Base-by-base conservation (phyloP, 441 rosid genomes). In the Euphorbia schlechtendalii region DNA sequence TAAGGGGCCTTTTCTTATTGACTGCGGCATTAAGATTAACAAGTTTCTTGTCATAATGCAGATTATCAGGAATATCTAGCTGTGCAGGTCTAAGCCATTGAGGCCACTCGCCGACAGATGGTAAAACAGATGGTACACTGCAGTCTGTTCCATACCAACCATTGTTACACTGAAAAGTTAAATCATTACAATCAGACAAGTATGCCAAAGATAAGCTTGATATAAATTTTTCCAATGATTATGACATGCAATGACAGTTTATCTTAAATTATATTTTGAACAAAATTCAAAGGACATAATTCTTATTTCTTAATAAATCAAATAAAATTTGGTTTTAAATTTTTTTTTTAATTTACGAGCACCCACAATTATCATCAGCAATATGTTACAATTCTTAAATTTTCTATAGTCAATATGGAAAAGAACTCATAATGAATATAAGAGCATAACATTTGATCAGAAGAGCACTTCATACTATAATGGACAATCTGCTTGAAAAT, bases 61-160 rank as follows among this genome's bases (percentile, higher is more conserved):
- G 67, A 66, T 68, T 77, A 49, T 78, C 66, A 48, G 95, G 93
- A 69, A 90, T 74, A 72, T 86, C 81, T 68, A 93, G 71, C 63
- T 80, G 91, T 73, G 97, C 93, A 68, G 97, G 99, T 61, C 85
- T 83, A 75, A 93, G 90, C 99, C 97, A 93, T 65, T 66, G 79
- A 64, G 99, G 99, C 97, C 95, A 90, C 63, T 86, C 90, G 67
- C 83, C 80, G 24, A 93, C 77, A 28, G 97, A 76, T 14, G 97
- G 86, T 46, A 70, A 38, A 61, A 87, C 78, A 25, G 99, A 93
- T 58, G 99, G 99, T 63, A 83, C 72, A 74, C 99, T 86, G 77
- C 97, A 93, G 59, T 93, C 99, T 72, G 74, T 78, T 70, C 99
- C 99, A 73, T 87, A 85, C 96, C 99, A 93, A 22, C 96, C 96